Percentiles rank a stretch among this genome's conserved stretches.
Conservation (phyloP, 2,329 filamentous ascomycete species). For the Xylariaceae sp. region DNA sequence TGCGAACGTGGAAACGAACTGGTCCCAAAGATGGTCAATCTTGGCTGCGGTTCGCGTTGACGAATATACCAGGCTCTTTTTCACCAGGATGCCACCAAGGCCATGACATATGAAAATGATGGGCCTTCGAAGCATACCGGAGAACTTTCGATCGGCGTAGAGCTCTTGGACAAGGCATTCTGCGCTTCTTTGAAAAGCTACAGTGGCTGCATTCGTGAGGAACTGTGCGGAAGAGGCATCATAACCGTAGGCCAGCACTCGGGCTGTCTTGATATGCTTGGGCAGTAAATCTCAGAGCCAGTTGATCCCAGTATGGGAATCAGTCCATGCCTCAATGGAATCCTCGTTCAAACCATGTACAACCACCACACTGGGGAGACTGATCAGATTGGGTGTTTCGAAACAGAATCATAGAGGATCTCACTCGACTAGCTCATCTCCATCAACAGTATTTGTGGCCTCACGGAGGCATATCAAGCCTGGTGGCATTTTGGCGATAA, state of each 20-base stretch:
- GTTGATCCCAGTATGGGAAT: slow-evolving; percentile 23
- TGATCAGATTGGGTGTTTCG: background rate
- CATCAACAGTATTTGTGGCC: background rate
- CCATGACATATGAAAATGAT: slow-evolving; percentile 40
- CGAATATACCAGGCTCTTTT: slow-evolving; percentile 31
- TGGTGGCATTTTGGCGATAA: slow-evolving; percentile 5
- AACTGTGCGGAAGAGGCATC: slow-evolving; percentile 22
- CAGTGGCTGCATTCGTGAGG: slow-evolving; percentile 19
- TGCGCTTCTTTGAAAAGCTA: slow-evolving; percentile 27
- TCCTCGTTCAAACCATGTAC: slow-evolving; percentile 35
- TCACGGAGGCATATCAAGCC: slow-evolving; percentile 11
- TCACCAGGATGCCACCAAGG: slow-evolving; percentile 37
- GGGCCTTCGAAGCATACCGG: slow-evolving; percentile 26
- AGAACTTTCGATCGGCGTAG: slow-evolving; percentile 29
- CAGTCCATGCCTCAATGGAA: slow-evolving; percentile 31
- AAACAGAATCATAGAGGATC: background rate
- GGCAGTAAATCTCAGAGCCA: slow-evolving; percentile 35
- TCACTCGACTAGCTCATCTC: slow-evolving; percentile 8
- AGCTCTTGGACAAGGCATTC: slow-evolving; percentile 32
- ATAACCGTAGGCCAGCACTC: slow-evolving; percentile 29
- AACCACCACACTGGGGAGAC: slow-evolving; percentile 32
- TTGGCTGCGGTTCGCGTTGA: slow-evolving; percentile 18
- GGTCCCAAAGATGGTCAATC: slow-evolving; percentile 29
- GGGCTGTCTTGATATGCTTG: slow-evolving; percentile 16
- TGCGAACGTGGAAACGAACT: slow-evolving; percentile 27